Percentiles rank a stretch among this genome's conserved stretches.
These are phyloP conservation scores for Neofusicoccum cordaticola DNA, from an alignment of 2,329 filamentous ascomycete species.

Conservation along the genomic window DNA sequence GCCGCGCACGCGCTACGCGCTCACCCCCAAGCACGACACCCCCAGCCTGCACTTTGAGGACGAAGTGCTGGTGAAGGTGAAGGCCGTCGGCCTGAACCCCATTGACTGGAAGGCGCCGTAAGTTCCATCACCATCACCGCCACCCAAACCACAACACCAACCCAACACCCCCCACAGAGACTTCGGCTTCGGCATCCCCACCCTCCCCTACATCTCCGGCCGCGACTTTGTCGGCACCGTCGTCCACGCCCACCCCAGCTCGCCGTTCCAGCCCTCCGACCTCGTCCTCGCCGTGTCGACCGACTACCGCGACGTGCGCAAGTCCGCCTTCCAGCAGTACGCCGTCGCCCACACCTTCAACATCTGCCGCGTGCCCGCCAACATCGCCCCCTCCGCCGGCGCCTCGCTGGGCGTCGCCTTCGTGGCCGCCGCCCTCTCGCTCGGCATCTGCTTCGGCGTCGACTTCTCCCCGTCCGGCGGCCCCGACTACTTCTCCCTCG, in stretches of 20 bases:
- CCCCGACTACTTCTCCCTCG: constrained; percentile 57
- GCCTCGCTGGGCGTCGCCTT: constrained; percentile 69
- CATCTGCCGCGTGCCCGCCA: constrained; percentile 58
- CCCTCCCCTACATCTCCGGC: constrained; percentile 66
- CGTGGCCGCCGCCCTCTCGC: constrained; percentile 63
- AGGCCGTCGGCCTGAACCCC: constrained; percentile 69
- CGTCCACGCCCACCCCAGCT: constrained; percentile 43
- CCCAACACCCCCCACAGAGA: constrained; percentile 39
- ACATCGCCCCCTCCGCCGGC: constrained; percentile 51
- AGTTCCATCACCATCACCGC: constrained; percentile 28
- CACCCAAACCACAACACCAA: neutral
- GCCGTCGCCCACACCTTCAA: constrained; percentile 65
- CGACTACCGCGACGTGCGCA: constrained; percentile 69
- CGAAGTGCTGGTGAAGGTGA: constrained; percentile 62
- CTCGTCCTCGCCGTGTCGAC: constrained; percentile 64
- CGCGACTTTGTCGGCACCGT: constrained; percentile 68
- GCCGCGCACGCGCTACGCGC: constrained; percentile 5
- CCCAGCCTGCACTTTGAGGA: neutral
- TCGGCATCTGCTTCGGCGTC: constrained; percentile 69
- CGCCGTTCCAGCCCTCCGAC: constrained; percentile 18
- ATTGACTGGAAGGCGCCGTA: constrained; percentile 75
- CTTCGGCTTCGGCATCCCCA: constrained; percentile 67
- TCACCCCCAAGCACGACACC: constrained; percentile 1
- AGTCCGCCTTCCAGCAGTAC: constrained; percentile 70
- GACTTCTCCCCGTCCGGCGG: constrained; percentile 55